Base-by-base conservation (phyloP, 2,329 filamentous ascomycete genomes). In the Colletotrichum sp. region DNA sequence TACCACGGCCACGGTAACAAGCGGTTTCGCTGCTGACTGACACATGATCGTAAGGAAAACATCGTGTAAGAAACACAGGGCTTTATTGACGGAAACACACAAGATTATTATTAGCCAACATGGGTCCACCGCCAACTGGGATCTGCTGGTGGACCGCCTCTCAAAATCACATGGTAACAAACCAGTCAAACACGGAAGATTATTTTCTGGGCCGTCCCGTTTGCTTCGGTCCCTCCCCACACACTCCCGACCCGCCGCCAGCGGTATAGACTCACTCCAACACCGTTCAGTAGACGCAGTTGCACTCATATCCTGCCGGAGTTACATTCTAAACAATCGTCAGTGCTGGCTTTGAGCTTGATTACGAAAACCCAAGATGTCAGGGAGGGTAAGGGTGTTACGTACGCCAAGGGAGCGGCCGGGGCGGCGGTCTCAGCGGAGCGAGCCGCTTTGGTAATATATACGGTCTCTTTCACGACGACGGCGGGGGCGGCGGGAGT, bases 321-420 rank as follows among this genome's bases (percentile, higher is more conserved):
- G n/a, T 0, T 52, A 52, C n/a, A 52, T 52, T 52, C 44, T 4
- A 52, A 8, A 21, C 10, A 24, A 7, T 21, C 2, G n/a, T 52
- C 6, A 52, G 44, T 21, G 3, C 10, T 13, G 1, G n/a, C 44
- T 52, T 3, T 5, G 6, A 13, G 3, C 44, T 44, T 49, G 18
- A 2, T n/a, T 49, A 3, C 18, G 39, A 1, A 13, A 0, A 52
- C 1, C 0, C 10, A 13, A 1, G n/a, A 13, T 24, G 12, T 52
- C 44, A 52, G 6, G 10, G n/a, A n/a, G 18, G 18, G 9, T 12
- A 1, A 7, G 39, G 44, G 10, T 52, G 10, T 13, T 21, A 52
- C 44, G 1, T 52, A 52, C 44, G 44, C 44, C 44, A 21, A 13
- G n/a, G n/a, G 44, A 21, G n/a, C 36, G 36, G 5, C 36, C 36